Conservation (phyloP, 208 protist genomes). For the Trypanosoma scelopori region DNA sequence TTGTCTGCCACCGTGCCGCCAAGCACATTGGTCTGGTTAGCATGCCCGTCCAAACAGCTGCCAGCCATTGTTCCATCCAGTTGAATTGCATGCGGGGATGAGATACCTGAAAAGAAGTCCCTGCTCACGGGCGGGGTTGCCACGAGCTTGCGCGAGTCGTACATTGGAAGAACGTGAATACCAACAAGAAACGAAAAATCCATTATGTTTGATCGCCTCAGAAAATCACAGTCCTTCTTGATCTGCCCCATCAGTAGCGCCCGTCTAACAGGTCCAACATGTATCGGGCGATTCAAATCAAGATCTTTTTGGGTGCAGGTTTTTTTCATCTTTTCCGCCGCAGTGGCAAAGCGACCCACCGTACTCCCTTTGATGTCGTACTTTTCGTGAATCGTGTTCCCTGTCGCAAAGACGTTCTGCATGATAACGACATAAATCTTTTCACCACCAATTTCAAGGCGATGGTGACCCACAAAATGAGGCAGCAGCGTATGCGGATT, state of each 20-base stretch:
- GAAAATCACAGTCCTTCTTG: slow-evolving; percentile 84
- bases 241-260: slow-evolving; percentile 85
- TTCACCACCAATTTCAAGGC: slow-evolving; percentile 56
- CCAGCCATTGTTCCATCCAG: slow-evolving; percentile 6
- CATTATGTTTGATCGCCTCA: slow-evolving; percentile 88
- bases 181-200: slow-evolving; percentile 94
- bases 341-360: slow-evolving; percentile 83
- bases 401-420: slow-evolving; percentile 94
- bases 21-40: slow-evolving; percentile 1
- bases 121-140: neutral
- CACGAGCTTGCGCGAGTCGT: slow-evolving; percentile 1
- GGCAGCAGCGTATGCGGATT: slow-evolving; percentile 90
- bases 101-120: slow-evolving; percentile 1
- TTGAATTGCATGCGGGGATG: neutral
- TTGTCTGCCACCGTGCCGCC: neutral
- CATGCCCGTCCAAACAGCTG: neutral
- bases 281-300: slow-evolving; percentile 82
- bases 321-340: slow-evolving; percentile 72
- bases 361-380: slow-evolving; percentile 95
- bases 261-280: slow-evolving; percentile 64
- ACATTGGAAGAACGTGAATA: slow-evolving; percentile 67
- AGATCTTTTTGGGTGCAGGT: slow-evolving; percentile 92
- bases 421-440: slow-evolving; percentile 91
- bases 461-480: slow-evolving; percentile 91
- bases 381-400: slow-evolving; percentile 88